Evolutionary conservation across 106 monocot species (phyloP).

Genomic region (Ottelia alismoides): DNA sequence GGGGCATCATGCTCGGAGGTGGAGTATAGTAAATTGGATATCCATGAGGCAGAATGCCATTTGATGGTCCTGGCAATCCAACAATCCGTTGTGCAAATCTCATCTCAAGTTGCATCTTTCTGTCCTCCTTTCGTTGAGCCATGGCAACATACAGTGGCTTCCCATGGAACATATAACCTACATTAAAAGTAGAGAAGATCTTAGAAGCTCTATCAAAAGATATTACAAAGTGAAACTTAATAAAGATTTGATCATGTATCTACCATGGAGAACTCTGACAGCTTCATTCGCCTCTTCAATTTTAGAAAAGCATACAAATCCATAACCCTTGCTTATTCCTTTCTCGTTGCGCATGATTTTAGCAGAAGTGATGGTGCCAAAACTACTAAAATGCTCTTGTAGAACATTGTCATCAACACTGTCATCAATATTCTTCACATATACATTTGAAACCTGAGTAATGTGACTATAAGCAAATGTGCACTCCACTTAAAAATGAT

Average conservation of each 20-base stretch:
- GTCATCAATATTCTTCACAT: slow-evolving; percentile 78
- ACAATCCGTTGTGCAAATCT: slow-evolving; percentile 36
- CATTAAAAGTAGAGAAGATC: background rate
- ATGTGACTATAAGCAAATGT: background rate
- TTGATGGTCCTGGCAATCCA: slow-evolving; percentile 16
- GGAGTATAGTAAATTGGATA: slow-evolving; percentile 34
- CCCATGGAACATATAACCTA: slow-evolving; percentile 76
- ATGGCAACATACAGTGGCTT: slow-evolving; percentile 86
- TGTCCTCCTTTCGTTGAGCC: slow-evolving; percentile 75
- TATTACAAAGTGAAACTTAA: background rate
- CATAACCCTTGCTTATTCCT: slow-evolving; percentile 77
- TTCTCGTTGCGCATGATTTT: slow-evolving; percentile 66
- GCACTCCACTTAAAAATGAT: no score
- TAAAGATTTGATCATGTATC: background rate
- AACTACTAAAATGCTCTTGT: slow-evolving; percentile 38
- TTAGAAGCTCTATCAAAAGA: background rate
- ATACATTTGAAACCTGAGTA: slow-evolving; percentile 67
- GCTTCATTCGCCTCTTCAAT: slow-evolving; percentile 57
- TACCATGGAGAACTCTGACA: slow-evolving; percentile 58
- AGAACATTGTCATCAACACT: slow-evolving; percentile 49
- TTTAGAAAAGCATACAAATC: slow-evolving; percentile 47
- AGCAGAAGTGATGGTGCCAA: slow-evolving; percentile 56
- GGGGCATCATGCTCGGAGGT: slow-evolving; percentile 28
- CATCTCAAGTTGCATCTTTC: slow-evolving; percentile 35
- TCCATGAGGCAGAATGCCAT: slow-evolving; percentile 28